phyloP scores from a whole-genome alignment of 106 monocot species.

The Acanthochlamys bracteata region DNA sequence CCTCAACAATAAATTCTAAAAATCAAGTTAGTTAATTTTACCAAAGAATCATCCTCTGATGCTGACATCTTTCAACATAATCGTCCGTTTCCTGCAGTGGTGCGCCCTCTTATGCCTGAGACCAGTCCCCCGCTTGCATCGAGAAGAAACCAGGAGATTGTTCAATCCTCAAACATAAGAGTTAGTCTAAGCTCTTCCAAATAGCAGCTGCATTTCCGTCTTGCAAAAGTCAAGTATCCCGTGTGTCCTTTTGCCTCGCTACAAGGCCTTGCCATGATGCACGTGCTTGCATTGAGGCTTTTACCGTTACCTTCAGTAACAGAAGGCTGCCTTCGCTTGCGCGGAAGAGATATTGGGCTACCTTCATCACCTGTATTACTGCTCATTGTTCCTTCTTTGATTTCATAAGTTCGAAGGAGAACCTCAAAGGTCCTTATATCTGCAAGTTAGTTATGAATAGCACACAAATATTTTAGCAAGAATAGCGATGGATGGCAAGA shows the following conservation, averaged over 20 bases:
- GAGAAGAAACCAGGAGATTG: no score
- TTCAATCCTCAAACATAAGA: no score
- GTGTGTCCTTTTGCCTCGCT: constrained; percentile 79
- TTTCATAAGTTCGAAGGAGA: constrained; percentile 76
- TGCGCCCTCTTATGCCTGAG: no score
- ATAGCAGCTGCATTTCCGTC: constrained; percentile 33
- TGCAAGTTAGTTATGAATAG: constrained; percentile 10
- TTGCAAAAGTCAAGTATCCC: constrained; percentile 87
- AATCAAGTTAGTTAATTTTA: no score
- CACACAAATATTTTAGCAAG: no score
- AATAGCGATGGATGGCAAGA: no score
- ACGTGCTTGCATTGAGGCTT: constrained; percentile 7
- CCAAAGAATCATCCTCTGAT: no score
- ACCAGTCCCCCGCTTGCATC: no score
- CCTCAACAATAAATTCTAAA: no score
- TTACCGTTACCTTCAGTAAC: constrained; percentile 13
- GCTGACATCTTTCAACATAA: no score
- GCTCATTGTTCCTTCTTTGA: constrained; percentile 35
- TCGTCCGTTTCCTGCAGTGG: no score
- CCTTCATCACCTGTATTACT: constrained; percentile 10
- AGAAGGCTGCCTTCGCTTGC: constrained; percentile 42
- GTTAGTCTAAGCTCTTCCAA: no score
- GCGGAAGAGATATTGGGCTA: constrained; percentile 18
- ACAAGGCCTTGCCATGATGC: constrained; percentile 59
- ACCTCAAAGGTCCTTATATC: constrained; percentile 93